A percentile compares a stretch with the other conserved stretches of the same genome.
Conservation (phyloP, 139 green algal species). For the Spirogloea muscicola region DNA sequence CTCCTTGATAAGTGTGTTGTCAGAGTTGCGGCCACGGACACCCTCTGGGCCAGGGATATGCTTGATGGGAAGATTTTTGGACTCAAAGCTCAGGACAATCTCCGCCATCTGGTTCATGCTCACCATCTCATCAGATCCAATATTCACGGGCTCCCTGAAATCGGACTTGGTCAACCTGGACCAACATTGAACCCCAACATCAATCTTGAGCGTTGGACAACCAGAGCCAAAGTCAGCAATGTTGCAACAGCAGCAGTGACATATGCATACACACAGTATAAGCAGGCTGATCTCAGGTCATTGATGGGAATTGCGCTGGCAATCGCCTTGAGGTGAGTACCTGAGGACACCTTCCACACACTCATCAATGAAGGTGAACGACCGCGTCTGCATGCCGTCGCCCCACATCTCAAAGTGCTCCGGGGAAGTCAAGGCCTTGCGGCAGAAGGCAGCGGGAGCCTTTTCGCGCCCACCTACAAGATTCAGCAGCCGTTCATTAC, state of each 20-base stretch:
- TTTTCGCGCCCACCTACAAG: slow-evolving; percentile 89
- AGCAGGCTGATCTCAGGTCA: no score
- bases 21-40: slow-evolving; percentile 92
- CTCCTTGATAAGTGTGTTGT: slow-evolving; percentile 69
- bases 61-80: slow-evolving; percentile 83
- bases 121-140: slow-evolving; percentile 94
- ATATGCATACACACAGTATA: no score
- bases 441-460: slow-evolving; percentile 96
- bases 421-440: slow-evolving; percentile 83
- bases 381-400: slow-evolving; percentile 97
- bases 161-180: slow-evolving; percentile 89
- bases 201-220: no score
- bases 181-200: no score
- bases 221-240: no score
- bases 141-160: slow-evolving; percentile 93
- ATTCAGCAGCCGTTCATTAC: no score
- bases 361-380: slow-evolving; percentile 99
- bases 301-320: no score
- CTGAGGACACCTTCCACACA: slow-evolving; percentile 98
- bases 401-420: slow-evolving; percentile 98
- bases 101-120: slow-evolving; percentile 63
- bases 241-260: no score
- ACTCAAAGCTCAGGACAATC: slow-evolving; percentile 47
- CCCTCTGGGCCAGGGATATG: slow-evolving; percentile 98
- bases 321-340: no score